These are phyloP conservation scores for Talaromyces atroroseus DNA, from an alignment of 2,329 filamentous ascomycete genomes.

Conservation along the genomic window DNA sequence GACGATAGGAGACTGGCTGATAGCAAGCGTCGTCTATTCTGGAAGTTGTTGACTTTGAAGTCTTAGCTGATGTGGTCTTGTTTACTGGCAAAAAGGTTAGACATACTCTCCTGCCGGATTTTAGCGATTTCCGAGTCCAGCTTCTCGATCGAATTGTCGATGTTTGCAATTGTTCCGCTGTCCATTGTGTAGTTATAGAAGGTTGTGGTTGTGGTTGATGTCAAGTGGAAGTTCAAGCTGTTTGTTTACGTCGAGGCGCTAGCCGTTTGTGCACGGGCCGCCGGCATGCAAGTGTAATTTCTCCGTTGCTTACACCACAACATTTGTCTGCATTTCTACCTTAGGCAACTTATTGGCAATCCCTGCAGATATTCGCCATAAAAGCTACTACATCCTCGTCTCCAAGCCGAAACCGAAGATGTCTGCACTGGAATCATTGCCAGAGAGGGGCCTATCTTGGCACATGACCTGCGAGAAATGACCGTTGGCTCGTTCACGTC, in stretches of 20 bases:
- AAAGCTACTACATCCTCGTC: no score
- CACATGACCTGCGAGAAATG: slow-evolving; percentile 46
- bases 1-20: slow-evolving; percentile 40
- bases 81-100: not conserved
- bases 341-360: no score
- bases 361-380: no score
- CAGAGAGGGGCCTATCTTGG: slow-evolving; percentile 51
- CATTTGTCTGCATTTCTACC: no score
- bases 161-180: slow-evolving; percentile 2
- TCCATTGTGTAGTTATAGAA: slow-evolving; percentile 7
- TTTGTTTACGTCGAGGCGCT: slow-evolving; percentile 1
- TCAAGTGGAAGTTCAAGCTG: not conserved
- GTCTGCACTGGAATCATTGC: slow-evolving; percentile 51
- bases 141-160: slow-evolving; percentile 16
- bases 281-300: not conserved
- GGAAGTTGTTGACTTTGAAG: slow-evolving; percentile 33
- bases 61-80: slow-evolving; percentile 16
- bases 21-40: slow-evolving; percentile 34
- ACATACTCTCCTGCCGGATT: slow-evolving; percentile 38
- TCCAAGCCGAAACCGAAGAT: slow-evolving; percentile 48
- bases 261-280: not conserved
- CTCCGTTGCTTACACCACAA: not conserved
- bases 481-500: slow-evolving; percentile 47
- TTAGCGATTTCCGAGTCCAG: slow-evolving; percentile 38
- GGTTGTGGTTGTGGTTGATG: not conserved